Evolutionary conservation across 805 yeast species (phyloP).

Genomic region (Candida tallmaniae): DNA sequence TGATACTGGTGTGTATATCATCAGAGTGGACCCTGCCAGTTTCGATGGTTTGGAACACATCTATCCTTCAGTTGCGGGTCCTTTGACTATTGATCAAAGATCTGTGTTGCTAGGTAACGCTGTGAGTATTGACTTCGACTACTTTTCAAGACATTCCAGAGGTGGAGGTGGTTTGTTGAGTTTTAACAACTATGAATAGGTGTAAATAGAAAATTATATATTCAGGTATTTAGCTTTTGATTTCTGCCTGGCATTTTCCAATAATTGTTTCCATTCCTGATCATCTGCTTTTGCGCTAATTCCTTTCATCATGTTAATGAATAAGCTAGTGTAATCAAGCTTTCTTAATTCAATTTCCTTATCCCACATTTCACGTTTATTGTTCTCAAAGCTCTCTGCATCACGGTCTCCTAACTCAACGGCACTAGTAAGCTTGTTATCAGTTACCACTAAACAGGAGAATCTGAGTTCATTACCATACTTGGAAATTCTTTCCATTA

Average conservation of each 20-base stretch:
- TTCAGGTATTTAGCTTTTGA: conserved; percentile 2
- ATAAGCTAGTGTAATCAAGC: conserved; percentile 50
- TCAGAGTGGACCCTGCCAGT: conserved; percentile 74
- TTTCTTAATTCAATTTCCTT: conserved; percentile 52
- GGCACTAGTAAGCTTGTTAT: conserved; percentile 41
- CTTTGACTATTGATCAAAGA: conserved; percentile 71
- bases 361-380: conserved; percentile 48
- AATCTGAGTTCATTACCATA: conserved; percentile 52
- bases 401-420: conserved; percentile 36
- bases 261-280: conserved; percentile 32
- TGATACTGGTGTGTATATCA: conserved; percentile 88
- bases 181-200: conserved; percentile 17
- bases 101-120: conserved; percentile 86
- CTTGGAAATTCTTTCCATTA: conserved; percentile 43
- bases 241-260: conserved; percentile 21
- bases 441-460: conserved; percentile 50
- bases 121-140: conserved; percentile 90
- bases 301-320: conserved; percentile 42
- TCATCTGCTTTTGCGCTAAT: conserved; percentile 32
- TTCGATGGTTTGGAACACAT: conserved; percentile 53
- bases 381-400: conserved; percentile 34
- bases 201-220: neutral
- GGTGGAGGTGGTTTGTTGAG: conserved; percentile 46
- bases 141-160: conserved; percentile 85
- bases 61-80: conserved; percentile 49